Evolutionary conservation across 2,329 filamentous ascomycete species (phyloP), one percentile per base, ranked within the genome.

Genomic region (Stachybotrys chartarum): DNA sequence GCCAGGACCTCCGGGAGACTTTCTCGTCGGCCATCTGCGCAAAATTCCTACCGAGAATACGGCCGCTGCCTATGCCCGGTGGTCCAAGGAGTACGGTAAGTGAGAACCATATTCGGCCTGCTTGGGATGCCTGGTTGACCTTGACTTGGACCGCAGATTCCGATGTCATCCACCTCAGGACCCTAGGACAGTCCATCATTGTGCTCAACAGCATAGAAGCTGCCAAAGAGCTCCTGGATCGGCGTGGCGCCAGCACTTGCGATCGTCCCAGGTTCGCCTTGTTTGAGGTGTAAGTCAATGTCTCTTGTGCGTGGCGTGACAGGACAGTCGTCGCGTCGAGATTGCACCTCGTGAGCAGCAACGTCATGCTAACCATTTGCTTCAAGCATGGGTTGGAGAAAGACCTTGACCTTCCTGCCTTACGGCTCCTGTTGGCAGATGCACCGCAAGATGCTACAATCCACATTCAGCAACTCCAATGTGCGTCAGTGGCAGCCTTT

Each of bases 391-490:
- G 75, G 75, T 12, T 79, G 76, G 76, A 68, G 71, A 17, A 70
- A 70, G 53, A 78, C 76, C 6, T 60, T 78, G 56, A 77, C 76
- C 11, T 78, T 77, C 58, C 67, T 77, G 4, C 70, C 68, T 45
- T 76, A 70, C 64, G 72, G 72, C 3, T 63, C 68, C 32, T 64
- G 63, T 52, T 78, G 76, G 66, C 68, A 69, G 49, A 62, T 74
- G 57, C 76, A 78, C 57, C 69, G 76, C 42, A 72, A 68, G 53
- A 53, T 76, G 17, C 66, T 78, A 7, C 76, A 78, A 61, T 68
- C 68, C 11, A 67, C 66, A 4, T 76, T 78, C 58, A 71, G 69
- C 53, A 70, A 70, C 56, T 66, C 70, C 11, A 70, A 66, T 51
- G 67, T 70, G 16, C 61, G 59, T 12, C 59, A 54, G 49, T 67